Conservation (phyloP, 176 grass and related monocot species). For the Eragrostis nindensis region DNA sequence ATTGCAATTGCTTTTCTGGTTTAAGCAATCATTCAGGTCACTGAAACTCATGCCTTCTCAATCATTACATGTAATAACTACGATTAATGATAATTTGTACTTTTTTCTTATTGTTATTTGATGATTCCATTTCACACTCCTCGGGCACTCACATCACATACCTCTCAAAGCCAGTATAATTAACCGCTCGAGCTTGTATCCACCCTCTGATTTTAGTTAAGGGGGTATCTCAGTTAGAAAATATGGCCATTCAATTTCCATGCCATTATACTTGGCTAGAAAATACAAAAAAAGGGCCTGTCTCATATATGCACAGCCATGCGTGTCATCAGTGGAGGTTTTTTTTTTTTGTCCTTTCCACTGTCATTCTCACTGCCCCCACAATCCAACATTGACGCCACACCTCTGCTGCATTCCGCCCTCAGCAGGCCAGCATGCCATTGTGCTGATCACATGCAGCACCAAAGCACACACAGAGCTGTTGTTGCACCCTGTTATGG, state of each 20-base stretch:
- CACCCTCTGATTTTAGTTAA: background rate
- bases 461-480: background rate
- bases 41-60: conserved; percentile 36
- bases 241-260: background rate
- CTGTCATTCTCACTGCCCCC: background rate
- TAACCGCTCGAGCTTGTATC: background rate
- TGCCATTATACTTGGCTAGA: background rate
- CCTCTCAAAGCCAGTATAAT: background rate
- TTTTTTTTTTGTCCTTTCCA: background rate
- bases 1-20: conserved; percentile 94
- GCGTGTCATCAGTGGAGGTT: background rate
- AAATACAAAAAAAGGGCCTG: background rate
- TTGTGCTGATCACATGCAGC: background rate
- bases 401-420: background rate
- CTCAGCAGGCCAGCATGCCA: background rate
- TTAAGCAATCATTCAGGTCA: conserved; percentile 99
- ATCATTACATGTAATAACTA: conserved; percentile 25
- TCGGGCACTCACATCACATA: background rate
- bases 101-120: conserved; percentile 3
- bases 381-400: background rate
- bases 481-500: too few relatives aligned
- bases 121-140: background rate
- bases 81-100: conserved; percentile 22
- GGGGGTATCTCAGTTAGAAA: background rate
- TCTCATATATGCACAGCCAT: background rate